phyloP scores from a whole-genome alignment of 2,329 filamentous ascomycete genomes.

The Colletotrichum tanaceti region DNA sequence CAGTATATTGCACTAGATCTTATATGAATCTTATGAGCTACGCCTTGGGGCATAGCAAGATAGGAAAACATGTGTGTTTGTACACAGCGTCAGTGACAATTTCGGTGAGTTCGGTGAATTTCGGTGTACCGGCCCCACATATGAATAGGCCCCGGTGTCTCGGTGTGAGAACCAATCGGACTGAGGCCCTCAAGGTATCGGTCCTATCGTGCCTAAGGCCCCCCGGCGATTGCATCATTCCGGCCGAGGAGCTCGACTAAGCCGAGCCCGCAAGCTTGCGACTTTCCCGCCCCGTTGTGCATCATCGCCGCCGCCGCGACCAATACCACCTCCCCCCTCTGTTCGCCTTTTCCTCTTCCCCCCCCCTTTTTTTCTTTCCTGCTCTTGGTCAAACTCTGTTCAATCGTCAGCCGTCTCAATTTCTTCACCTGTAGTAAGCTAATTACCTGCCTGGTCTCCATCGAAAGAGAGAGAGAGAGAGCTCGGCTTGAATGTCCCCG shows the following conservation, averaged over 20 bases:
- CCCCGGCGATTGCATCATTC: constrained; percentile 38
- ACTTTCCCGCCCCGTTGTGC: constrained; percentile 21
- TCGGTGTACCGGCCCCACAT: neutral
- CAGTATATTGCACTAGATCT: no score
- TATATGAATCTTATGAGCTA: no score
- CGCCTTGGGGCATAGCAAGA: no score
- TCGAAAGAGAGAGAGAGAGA: neutral
- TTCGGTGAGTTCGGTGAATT: neutral
- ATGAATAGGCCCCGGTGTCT: neutral
- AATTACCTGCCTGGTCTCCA: neutral
- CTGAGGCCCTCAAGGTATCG: constrained; percentile 26
- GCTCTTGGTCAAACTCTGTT: neutral
- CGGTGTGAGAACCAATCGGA: constrained; percentile 14
- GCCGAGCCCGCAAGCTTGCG: constrained; percentile 31
- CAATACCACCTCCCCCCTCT: neutral
- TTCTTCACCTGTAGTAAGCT: constrained; percentile 9
- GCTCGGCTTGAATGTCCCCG: constrained; percentile 7
- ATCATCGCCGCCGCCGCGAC: constrained; percentile 2
- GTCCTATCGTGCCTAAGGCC: constrained; percentile 26
- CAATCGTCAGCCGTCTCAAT: neutral
- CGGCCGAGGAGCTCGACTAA: constrained; percentile 32
- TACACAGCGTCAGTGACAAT: no score
- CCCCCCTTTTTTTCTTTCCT: neutral
- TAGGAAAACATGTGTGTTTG: no score
- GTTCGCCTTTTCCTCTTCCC: neutral